Percentiles rank a stretch among this genome's conserved stretches.
Evolutionary conservation across 345 rosid species (phyloP).

Genomic region (Murraya paniculata): DNA sequence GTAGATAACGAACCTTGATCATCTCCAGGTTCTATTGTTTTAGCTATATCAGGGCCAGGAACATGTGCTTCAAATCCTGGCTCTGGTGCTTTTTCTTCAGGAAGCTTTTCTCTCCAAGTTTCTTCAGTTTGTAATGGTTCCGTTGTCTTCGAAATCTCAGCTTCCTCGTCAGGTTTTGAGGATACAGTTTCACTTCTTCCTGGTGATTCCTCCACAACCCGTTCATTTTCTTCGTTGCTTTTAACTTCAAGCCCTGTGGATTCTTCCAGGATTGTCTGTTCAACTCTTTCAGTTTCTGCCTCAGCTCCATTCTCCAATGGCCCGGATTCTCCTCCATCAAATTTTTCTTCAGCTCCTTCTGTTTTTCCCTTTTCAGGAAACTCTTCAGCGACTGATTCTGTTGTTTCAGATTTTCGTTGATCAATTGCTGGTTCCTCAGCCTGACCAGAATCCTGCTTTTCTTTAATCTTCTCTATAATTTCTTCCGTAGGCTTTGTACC

Average conservation of each 20-base stretch:
- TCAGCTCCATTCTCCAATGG: background rate
- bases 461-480: background rate
- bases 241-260: slow-evolving; percentile 1
- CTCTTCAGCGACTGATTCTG: background rate
- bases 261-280: slow-evolving; percentile 2
- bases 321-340: slow-evolving; percentile 6
- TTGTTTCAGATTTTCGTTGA: background rate
- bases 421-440: slow-evolving; percentile 1
- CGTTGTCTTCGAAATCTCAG: background rate
- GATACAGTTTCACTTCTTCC: background rate
- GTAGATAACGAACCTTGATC: background rate
- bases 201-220: background rate
- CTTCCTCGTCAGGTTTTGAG: slow-evolving; percentile 1
- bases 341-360: background rate
- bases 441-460: slow-evolving; percentile 15
- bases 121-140: slow-evolving; percentile 3
- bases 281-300: slow-evolving; percentile 19
- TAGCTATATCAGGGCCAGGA: background rate
- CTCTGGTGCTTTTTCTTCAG: slow-evolving; percentile 7
- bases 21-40: background rate
- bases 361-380: slow-evolving; percentile 15
- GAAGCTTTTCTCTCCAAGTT: slow-evolving; percentile 1
- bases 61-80: background rate
- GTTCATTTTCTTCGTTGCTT: slow-evolving; percentile 10
- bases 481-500: background rate